Evolutionary conservation across 805 yeast genomes (phyloP).

Genomic region (Candida tammaniensis): DNA sequence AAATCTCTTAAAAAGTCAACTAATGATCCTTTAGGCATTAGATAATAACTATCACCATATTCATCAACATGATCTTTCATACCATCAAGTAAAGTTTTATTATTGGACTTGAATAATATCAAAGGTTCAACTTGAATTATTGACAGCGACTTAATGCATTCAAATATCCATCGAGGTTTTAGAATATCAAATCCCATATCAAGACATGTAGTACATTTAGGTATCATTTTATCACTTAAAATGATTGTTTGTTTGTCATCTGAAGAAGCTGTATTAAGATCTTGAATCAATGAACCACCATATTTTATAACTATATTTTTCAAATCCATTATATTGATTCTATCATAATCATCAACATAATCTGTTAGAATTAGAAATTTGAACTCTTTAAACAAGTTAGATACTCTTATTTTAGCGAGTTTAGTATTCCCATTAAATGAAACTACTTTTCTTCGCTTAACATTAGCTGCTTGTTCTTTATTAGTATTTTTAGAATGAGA

Average conservation of each 20-base stretch:
- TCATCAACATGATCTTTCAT: constrained; percentile 44
- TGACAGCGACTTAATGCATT: constrained; percentile 46
- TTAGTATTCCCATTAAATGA: constrained; percentile 11
- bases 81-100: constrained; percentile 18
- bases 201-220: constrained; percentile 23
- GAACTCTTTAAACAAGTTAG: constrained; percentile 40
- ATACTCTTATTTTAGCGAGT: constrained; percentile 13
- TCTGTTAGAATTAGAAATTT: constrained; percentile 50
- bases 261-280: constrained; percentile 1
- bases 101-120: constrained; percentile 48
- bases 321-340: constrained; percentile 36
- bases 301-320: constrained; percentile 34
- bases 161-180: constrained; percentile 69
- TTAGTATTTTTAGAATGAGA: constrained; percentile 20
- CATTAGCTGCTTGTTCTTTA: constrained; percentile 29
- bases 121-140: constrained; percentile 58
- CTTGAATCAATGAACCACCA: constrained; percentile 47
- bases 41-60: constrained; percentile 60
- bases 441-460: constrained; percentile 17
- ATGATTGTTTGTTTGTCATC: constrained; percentile 15
- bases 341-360: constrained; percentile 16
- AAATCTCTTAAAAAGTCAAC: constrained; percentile 6
- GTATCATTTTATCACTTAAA: constrained; percentile 26
- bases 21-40: constrained; percentile 9
- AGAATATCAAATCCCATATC: constrained; percentile 56